phyloP scores from a whole-genome alignment of 768 basidiomycete genomes.

The Leccinum subtestaceum region DNA sequence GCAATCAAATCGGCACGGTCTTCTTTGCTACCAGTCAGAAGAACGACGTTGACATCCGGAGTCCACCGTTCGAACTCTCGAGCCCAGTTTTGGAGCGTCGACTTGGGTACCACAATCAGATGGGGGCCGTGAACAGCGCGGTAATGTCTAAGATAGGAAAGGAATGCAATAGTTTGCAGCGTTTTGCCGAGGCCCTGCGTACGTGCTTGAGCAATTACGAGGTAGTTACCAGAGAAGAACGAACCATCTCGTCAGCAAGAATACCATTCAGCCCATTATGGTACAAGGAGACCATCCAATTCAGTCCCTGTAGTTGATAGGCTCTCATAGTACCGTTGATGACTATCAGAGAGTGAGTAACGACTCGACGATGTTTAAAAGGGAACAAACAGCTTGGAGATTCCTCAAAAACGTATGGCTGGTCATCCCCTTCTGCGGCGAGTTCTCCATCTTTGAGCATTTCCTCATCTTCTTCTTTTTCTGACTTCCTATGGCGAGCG shows the following conservation, averaged over 20 bases:
- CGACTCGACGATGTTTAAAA: background rate
- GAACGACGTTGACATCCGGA: constrained; percentile 77
- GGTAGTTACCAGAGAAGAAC: constrained; percentile 8
- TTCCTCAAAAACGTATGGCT: constrained; percentile 92
- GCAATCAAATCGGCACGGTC: constrained; percentile 83
- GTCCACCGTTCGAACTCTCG: constrained; percentile 93
- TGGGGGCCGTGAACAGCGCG: constrained; percentile 77
- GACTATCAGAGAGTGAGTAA: constrained; percentile 44
- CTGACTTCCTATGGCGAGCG: constrained; percentile 88
- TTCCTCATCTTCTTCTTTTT: constrained; percentile 98
- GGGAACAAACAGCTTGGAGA: constrained; percentile 75
- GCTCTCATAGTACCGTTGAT: constrained; percentile 88
- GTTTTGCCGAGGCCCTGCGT: constrained; percentile 94
- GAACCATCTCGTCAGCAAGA: constrained; percentile 93
- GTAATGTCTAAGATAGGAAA: constrained; percentile 90
- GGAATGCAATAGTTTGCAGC: constrained; percentile 95
- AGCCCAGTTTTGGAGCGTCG: constrained; percentile 94
- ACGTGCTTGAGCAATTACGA: constrained; percentile 1
- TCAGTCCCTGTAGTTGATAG: constrained; percentile 94
- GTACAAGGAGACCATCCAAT: constrained; percentile 96
- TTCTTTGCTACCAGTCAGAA: constrained; percentile 85
- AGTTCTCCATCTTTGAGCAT: constrained; percentile 83
- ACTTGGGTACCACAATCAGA: constrained; percentile 97
- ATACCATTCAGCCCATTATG: constrained; percentile 98
- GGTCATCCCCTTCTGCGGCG: constrained; percentile 78